Percentiles rank a stretch among this genome's conserved stretches.
Evolutionary conservation across 345 rosid species (phyloP).

Genomic region (Eucalyptus brandiana): DNA sequence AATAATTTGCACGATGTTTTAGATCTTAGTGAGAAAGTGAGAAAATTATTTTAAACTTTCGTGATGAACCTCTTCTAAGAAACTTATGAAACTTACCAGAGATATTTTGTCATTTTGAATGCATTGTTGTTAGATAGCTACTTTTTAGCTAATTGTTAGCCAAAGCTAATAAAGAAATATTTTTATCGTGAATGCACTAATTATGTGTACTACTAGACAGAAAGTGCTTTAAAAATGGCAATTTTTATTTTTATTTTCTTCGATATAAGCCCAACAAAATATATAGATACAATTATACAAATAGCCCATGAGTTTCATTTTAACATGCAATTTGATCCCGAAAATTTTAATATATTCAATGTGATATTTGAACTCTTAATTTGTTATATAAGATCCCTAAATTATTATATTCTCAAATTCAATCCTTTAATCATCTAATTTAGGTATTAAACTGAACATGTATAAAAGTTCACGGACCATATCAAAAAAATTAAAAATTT

Average conservation of each 20-base stretch:
- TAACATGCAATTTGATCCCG: too few species aligned
- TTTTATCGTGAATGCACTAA: not conserved
- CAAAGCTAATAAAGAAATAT: not conserved
- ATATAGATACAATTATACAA: not conserved
- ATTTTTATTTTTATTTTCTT: not conserved
- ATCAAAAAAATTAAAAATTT: too few species aligned
- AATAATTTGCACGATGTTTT: not conserved
- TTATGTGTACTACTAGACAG: not conserved
- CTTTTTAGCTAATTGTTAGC: too few species aligned
- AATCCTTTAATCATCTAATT: too few species aligned
- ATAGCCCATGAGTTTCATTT: too few species aligned
- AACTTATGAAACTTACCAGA: not conserved
- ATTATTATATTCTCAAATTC: too few species aligned
- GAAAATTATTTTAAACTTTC: not conserved
- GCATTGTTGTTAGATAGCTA: too few species aligned
- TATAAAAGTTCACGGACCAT: rapidly evolving
- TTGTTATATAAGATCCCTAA: too few species aligned
- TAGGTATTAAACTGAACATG: too few species aligned
- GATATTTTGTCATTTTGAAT: not conserved
- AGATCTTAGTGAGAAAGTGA: not conserved
- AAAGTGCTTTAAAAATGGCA: not conserved
- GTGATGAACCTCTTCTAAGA: not conserved
- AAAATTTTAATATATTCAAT: too few species aligned
- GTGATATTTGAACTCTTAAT: too few species aligned
- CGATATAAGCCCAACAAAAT: not conserved